Conservation (phyloP, 2,329 filamentous ascomycete genomes). For the Aspergillus glaucus region DNA sequence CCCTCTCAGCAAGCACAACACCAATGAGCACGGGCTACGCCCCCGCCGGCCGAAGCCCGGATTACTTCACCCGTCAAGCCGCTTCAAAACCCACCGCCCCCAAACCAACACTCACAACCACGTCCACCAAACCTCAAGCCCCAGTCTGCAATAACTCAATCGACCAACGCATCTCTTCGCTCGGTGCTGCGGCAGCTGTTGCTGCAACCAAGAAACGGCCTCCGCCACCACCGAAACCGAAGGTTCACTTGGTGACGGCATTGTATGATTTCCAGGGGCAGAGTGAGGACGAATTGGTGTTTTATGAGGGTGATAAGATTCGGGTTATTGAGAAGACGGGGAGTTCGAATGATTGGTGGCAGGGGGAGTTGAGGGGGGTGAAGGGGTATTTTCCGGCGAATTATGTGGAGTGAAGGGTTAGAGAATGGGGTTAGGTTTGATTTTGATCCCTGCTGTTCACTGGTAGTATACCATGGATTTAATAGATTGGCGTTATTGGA, state of each 20-base stretch:
- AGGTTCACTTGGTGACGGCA: constrained; percentile 58
- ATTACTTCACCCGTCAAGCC: constrained; percentile 35
- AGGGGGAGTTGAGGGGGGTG: constrained; percentile 64
- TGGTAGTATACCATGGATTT: too few species aligned
- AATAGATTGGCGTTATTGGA: too few species aligned
- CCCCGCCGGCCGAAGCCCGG: constrained; percentile 18
- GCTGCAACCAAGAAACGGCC: constrained; percentile 63
- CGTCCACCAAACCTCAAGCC: constrained; percentile 20
- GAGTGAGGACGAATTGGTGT: constrained; percentile 62
- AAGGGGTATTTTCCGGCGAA: constrained; percentile 76
- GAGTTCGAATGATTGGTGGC: constrained; percentile 82
- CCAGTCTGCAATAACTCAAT: constrained; percentile 18
- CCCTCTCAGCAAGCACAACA: not conserved
- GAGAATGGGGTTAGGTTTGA: not conserved
- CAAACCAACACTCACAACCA: not conserved
- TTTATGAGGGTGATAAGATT: constrained; percentile 71
- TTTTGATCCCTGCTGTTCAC: not conserved
- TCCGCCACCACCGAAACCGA: constrained; percentile 52
- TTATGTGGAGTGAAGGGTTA: constrained; percentile 55
- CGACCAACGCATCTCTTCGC: not conserved
- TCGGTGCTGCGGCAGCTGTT: not conserved
- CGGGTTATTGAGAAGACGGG: constrained; percentile 70
- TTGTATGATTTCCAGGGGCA: constrained; percentile 70
- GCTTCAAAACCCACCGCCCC: not conserved
- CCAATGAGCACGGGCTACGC: not conserved